phyloP scores from a whole-genome alignment of 176 grass and related monocot species.

The Musa schizocarpa region DNA sequence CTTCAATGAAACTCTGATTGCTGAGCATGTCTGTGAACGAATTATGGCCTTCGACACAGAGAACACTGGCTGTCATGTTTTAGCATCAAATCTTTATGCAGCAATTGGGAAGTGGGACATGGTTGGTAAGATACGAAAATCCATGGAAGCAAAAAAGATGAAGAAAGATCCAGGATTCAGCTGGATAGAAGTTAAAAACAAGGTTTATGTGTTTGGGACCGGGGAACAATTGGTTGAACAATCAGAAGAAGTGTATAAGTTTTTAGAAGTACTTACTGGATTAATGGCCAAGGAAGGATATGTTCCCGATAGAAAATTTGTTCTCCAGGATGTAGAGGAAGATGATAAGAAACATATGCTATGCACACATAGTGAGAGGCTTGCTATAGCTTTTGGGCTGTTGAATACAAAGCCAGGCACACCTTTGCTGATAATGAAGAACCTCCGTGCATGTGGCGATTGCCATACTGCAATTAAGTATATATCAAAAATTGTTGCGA shows the following conservation, averaged over 20 bases:
- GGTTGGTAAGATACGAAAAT: constrained; percentile 6
- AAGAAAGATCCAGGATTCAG: constrained; percentile 20
- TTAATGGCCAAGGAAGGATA: constrained; percentile 10
- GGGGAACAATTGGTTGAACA: not conserved
- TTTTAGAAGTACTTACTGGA: constrained; percentile 2
- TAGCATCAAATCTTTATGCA: constrained; percentile 8
- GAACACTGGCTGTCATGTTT: not conserved
- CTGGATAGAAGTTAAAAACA: constrained; percentile 17
- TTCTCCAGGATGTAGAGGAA: constrained; percentile 14
- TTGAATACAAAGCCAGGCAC: constrained; percentile 1
- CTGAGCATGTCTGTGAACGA: not conserved
- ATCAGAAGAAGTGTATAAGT: not conserved
- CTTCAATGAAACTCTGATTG: not conserved
- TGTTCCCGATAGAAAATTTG: constrained; percentile 11
- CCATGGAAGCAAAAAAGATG: not conserved
- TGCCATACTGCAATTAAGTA: constrained; percentile 13
- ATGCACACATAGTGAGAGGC: constrained; percentile 11
- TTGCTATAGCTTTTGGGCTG: constrained; percentile 17
- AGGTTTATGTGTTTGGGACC: constrained; percentile 4
- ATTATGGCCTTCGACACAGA: not conserved
- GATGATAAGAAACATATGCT: constrained; percentile 11
- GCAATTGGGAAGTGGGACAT: not conserved
- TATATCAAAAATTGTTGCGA: not conserved
- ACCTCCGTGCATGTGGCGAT: constrained; percentile 15
- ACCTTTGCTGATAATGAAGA: constrained; percentile 8